Evolutionary conservation across 1,284 basidiomycete species (phyloP), one percentile per base, ranked within the genome.

Genomic region (Puccinia novopanici): DNA sequence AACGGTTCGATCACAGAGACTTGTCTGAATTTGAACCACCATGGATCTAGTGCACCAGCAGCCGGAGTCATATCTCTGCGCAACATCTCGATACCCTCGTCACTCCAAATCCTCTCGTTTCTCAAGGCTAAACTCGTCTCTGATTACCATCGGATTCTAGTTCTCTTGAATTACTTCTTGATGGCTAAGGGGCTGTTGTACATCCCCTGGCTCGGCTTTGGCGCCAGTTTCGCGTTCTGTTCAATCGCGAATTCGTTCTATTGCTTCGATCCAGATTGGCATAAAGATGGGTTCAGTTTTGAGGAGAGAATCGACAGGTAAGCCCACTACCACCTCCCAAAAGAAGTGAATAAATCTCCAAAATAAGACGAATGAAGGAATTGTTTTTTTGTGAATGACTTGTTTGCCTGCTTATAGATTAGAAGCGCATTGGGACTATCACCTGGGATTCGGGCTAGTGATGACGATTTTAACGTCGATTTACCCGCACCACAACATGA

Each of bases 351-450:
- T 13, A 8, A 59, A 13, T 22, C 27, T 27, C 57, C 30, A 59
- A 59, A 2, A 3, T 45, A 19, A 48, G 17, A 48, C 42, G 6
- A 6, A 34, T 30, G 2, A 19, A 55, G 30, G 9, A 19, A 19
- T 27, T 1, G 1, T 34, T 34, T 1, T 34, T 34, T 34, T 34
- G 9, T 57, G 24, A 42, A 34, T 27, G 1, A 55, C 37, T 42
- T 22, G 40, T 17, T 74, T 4, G 6, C 42, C 45, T n/a, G 4
- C 17, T 15, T 19, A 9, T 24, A 77, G 75, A 22, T 54, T 77
- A 57, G 75, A 77, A 77, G 45, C 34, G 15, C 42, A 61, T 34
- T 77, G 75, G 75, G 52, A 55, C 34, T 77, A 77, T 57, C 75
- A 77, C 40, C 27, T 77, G 24, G 75, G 75, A 55, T 77, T 77